Percentiles rank a stretch among this genome's conserved stretches.
These are phyloP conservation scores for Boletus subcaerulescens DNA, from an alignment of 768 basidiomycete species.

Conservation along the genomic window DNA sequence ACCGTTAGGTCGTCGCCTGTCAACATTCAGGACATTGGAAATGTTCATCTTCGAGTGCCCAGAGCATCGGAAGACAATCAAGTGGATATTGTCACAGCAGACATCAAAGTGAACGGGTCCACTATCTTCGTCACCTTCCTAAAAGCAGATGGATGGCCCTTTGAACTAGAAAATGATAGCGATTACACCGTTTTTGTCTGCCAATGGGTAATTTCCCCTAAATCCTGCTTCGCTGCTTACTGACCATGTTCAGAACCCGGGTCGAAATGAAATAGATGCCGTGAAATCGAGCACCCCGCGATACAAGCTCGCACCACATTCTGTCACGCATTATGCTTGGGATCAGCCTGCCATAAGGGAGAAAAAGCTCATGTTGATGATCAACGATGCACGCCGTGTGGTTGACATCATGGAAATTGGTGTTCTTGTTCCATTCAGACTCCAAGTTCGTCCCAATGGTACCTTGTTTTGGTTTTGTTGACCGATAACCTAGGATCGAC, in stretches of 20 bases:
- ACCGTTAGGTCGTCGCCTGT: conserved; percentile 82
- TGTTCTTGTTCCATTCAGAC: conserved; percentile 83
- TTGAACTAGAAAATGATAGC: conserved; percentile 86
- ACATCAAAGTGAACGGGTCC: conserved; percentile 80
- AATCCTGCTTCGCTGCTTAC: neutral
- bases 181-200: conserved; percentile 63
- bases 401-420: conserved; percentile 98
- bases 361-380: conserved; percentile 70
- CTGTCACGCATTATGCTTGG: conserved; percentile 79
- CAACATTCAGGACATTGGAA: conserved; percentile 88
- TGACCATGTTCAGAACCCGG: conserved; percentile 42
- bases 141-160: conserved; percentile 75
- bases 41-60: conserved; percentile 68
- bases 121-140: conserved; percentile 84
- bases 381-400: conserved; percentile 57
- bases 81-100: conserved; percentile 63
- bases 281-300: conserved; percentile 36
- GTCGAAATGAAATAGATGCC: conserved; percentile 37
- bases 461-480: neutral
- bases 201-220: conserved; percentile 58
- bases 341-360: conserved; percentile 83
- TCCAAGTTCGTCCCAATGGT: conserved; percentile 49
- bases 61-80: conserved; percentile 36
- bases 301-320: conserved; percentile 59
- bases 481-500: conserved; percentile 41